Conservation (phyloP, 2,329 filamentous ascomycete species). For the Colletotrichum sublineola region DNA sequence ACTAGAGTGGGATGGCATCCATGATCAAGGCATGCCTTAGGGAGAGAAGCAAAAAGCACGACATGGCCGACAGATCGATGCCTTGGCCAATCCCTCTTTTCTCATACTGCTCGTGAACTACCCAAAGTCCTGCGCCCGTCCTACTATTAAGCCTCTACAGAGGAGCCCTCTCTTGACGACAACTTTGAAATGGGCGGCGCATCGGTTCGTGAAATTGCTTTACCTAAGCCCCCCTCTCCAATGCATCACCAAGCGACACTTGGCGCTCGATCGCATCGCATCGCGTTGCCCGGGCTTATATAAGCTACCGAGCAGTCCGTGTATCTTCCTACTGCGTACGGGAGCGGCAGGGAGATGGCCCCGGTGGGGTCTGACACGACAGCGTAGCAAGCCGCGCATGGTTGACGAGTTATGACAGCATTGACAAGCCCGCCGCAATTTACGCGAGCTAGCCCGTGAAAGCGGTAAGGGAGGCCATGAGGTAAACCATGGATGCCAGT, state of each 20-base stretch:
- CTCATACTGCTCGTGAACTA: background rate
- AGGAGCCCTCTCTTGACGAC: background rate
- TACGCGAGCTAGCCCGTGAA: constrained; percentile 23
- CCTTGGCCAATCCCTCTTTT: background rate
- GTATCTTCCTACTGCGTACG: constrained; percentile 15
- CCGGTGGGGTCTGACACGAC: constrained; percentile 37
- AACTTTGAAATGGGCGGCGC: constrained; percentile 6
- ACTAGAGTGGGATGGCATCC: constrained; percentile 24
- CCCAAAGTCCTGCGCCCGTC: background rate
- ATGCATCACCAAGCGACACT: background rate
- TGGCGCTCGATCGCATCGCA: constrained; percentile 15
- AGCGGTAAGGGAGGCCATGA: background rate
- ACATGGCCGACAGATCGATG: background rate
- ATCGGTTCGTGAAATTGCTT: constrained; percentile 10
- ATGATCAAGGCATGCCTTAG: constrained; percentile 11
- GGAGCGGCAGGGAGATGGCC: constrained; percentile 29
- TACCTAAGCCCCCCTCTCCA: constrained; percentile 15
- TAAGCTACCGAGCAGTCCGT: constrained; percentile 35
- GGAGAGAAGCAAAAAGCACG: background rate
- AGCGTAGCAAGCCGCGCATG: constrained; percentile 40
- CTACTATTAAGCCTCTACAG: background rate
- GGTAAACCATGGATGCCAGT: background rate
- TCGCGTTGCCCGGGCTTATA: constrained; percentile 24
- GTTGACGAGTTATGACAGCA: constrained; percentile 37
- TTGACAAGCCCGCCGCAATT: constrained; percentile 37